A percentile compares a stretch with the other conserved stretches of the same genome.
Evolutionary conservation across 2,329 filamentous ascomycete species (phyloP).

Genomic region (Neopestalotiopsis sp.): DNA sequence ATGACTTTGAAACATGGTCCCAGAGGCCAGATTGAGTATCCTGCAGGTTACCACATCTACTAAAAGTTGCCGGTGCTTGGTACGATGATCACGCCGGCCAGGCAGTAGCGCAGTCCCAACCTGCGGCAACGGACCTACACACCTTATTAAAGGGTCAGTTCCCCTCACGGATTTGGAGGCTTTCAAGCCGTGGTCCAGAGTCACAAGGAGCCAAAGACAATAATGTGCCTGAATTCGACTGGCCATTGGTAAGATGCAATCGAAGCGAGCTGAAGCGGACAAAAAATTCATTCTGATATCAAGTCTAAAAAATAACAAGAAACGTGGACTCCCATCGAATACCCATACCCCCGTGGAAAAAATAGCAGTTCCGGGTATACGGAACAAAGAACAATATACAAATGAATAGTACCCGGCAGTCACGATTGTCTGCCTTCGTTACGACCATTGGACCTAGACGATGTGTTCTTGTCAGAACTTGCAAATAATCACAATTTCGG

Average conservation of each 20-base stretch:
- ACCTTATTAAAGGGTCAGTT: too few relatives aligned
- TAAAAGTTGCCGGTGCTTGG: too few relatives aligned
- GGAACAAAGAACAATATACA: background rate
- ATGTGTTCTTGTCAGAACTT: background rate
- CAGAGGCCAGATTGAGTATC: too few relatives aligned
- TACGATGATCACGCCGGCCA: too few relatives aligned
- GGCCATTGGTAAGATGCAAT: background rate
- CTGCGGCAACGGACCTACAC: too few relatives aligned
- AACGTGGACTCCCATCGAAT: background rate
- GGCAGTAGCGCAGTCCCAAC: too few relatives aligned
- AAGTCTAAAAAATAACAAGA: background rate
- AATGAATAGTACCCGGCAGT: background rate
- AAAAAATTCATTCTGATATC: background rate
- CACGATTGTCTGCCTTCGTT: background rate
- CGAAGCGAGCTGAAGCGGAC: background rate
- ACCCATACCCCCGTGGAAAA: background rate
- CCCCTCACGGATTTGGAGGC: too few relatives aligned
- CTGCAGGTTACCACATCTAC: too few relatives aligned
- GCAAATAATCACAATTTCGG: background rate
- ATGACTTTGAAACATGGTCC: too few relatives aligned
- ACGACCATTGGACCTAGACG: background rate
- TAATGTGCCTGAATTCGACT: background rate
- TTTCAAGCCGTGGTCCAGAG: too few relatives aligned
- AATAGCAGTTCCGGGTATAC: background rate
- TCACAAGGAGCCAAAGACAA: background rate